Base-by-base conservation (phyloP, 2,329 filamentous ascomycete genomes). In the Aspergillus sp. region DNA sequence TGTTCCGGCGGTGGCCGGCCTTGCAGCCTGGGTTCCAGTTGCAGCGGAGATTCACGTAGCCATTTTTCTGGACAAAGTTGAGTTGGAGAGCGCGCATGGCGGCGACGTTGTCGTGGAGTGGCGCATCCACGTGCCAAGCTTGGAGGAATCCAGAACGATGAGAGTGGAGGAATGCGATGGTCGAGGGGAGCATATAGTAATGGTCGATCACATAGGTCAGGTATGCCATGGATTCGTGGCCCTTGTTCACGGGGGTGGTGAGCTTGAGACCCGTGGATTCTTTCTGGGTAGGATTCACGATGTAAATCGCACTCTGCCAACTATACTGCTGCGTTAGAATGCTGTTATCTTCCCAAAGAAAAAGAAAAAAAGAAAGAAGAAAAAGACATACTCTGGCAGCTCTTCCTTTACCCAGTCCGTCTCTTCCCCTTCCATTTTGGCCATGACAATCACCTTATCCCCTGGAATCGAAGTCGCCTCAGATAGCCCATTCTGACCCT, bases 11-110 rank as follows among this genome's bases (percentile, higher is more conserved):
- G 36, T 69, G 62, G 6, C 45, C 46, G 6, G 54, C 52, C 44
- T 57, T 59, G 48, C 80, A 83, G 6, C 79, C 79, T 2, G 79
- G 75, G 38, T 73, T 67, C 75, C 73, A 78, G 52, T 75, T 75
- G 59, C 80, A 83, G 44, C 80, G 75, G 43, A 83, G 69, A 56
- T 82, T 82, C 52, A 76, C 73, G 58, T 82, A 83, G 41, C 79
- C 80, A 43, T 72, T 67, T 44, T 69, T 61, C 42, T 72, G 70
- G n/a, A 82, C 69, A 47, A 77, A 72, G 19, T 73, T 62, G 26
- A 77, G 58, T 28, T 71, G 72, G 10, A 81, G 69, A 35, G 64
- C 65, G 43, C 68, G 71, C 47, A 81, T 71, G 2, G 73, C 68
- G 2, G 69, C 65, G 12, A 79, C 70, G n/a, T 73, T 75, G 57